Conservation (phyloP, 116 monocot genomes). For the Iris pallida region DNA sequence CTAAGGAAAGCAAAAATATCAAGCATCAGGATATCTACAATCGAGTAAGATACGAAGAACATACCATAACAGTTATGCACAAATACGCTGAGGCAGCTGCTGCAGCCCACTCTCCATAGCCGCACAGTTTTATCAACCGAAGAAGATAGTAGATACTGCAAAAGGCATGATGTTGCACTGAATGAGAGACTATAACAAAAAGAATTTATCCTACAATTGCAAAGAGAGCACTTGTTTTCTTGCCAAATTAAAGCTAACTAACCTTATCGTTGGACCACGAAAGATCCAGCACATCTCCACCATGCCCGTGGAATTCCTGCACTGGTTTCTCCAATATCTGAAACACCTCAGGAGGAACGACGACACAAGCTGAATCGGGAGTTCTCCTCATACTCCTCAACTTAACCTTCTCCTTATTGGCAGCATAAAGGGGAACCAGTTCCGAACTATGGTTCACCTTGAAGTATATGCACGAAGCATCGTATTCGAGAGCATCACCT, state of each 20-base stretch:
- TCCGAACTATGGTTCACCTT: slow-evolving; percentile 36
- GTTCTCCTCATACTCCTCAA: slow-evolving; percentile 23
- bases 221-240: neutral
- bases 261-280: slow-evolving; percentile 66
- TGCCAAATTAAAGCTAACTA: slow-evolving; percentile 11
- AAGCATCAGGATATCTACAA: neutral
- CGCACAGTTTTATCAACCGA: slow-evolving; percentile 76
- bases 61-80: slow-evolving; percentile 74
- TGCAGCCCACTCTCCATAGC: slow-evolving; percentile 65
- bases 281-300: slow-evolving; percentile 53
- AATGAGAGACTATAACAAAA: neutral
- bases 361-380: slow-evolving; percentile 58
- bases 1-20: neutral
- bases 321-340: slow-evolving; percentile 58
- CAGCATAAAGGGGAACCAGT: slow-evolving; percentile 28
- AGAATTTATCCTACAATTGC: too few species aligned
- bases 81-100: slow-evolving; percentile 61
- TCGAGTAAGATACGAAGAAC: neutral
- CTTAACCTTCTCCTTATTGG: slow-evolving; percentile 41
- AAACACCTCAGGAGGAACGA: slow-evolving; percentile 56
- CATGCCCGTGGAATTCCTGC: slow-evolving; percentile 69
- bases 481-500: slow-evolving; percentile 35
- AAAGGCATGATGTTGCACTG: slow-evolving; percentile 1
- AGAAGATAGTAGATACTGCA: slow-evolving; percentile 69
- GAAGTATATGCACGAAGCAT: slow-evolving; percentile 69